Conservation (phyloP, 2,329 filamentous ascomycete genomes). For the Colletotrichum godetiae region DNA sequence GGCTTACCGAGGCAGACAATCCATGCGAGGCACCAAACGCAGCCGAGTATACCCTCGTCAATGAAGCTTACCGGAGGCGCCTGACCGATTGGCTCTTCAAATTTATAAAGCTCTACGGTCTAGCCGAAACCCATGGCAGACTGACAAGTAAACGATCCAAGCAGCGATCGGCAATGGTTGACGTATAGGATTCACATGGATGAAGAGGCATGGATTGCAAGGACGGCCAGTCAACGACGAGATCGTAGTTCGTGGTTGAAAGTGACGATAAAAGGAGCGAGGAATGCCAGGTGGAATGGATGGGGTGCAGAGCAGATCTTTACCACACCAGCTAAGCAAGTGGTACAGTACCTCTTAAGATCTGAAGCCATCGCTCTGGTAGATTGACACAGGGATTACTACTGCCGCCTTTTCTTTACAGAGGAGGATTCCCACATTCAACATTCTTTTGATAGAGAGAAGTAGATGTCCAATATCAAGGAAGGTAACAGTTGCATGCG, state of each 20-base stretch:
- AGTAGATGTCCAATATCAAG: neutral
- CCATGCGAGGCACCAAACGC: neutral
- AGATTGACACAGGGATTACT: neutral
- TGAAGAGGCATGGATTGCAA: neutral
- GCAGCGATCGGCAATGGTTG: neutral
- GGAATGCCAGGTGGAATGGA: neutral
- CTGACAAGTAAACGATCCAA: neutral
- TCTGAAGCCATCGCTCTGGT: neutral
- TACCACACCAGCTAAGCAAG: neutral
- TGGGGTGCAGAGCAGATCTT: constrained; percentile 2
- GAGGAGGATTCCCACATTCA: neutral
- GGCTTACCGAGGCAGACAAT: neutral
- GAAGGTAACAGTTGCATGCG: neutral
- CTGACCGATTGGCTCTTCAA: neutral
- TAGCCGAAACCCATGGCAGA: neutral
- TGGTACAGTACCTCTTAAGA: neutral
- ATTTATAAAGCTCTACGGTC: neutral
- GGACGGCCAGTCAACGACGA: neutral
- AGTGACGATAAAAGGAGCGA: neutral
- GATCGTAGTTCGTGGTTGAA: neutral
- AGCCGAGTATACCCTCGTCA: neutral
- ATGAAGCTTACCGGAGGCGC: neutral
- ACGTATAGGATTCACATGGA: neutral
- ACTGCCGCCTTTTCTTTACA: neutral
- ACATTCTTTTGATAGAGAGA: constrained; percentile 13